These are phyloP conservation scores for Cudoniella acicularis DNA, from an alignment of 495 filamentous ascomycete genomes.

Conservation along the genomic window DNA sequence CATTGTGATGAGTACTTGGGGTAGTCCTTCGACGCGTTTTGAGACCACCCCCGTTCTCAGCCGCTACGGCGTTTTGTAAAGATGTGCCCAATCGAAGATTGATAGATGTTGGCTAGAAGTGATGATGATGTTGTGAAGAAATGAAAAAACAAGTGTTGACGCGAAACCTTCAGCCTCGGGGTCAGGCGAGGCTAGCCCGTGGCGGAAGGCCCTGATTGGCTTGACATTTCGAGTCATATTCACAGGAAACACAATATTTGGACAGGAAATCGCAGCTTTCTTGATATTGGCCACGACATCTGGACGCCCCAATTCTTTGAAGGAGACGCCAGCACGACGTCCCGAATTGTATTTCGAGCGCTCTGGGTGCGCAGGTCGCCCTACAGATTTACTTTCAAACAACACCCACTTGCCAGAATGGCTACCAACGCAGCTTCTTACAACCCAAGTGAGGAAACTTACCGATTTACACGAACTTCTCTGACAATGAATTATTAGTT, in stretches of 20 bases:
- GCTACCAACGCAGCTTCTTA: constrained; percentile 54
- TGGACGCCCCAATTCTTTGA: constrained; percentile 11
- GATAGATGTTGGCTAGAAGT: neutral
- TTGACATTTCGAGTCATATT: neutral
- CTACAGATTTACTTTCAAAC: constrained; percentile 30
- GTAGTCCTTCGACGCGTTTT: neutral
- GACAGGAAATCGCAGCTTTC: neutral
- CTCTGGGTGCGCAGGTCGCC: constrained; percentile 36
- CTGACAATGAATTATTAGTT: constrained; percentile 33
- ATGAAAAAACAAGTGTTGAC: neutral
- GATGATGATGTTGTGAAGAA: neutral
- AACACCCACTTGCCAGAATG: constrained; percentile 44
- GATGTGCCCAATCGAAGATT: neutral
- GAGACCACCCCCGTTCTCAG: neutral
- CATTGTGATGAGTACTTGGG: constrained; percentile 12
- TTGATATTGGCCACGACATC: neutral
- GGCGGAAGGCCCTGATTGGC: neutral
- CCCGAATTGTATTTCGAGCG: constrained; percentile 31
- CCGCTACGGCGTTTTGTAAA: neutral
- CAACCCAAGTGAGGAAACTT: constrained; percentile 44
- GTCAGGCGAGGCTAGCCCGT: neutral
- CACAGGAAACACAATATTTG: constrained; percentile 2
- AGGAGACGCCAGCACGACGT: constrained; percentile 36
- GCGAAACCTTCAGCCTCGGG: neutral
- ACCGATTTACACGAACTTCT: neutral